Evolutionary conservation across 1,284 basidiomycete genomes (phyloP).

Genomic region (Pseudozyma thailandica): DNA sequence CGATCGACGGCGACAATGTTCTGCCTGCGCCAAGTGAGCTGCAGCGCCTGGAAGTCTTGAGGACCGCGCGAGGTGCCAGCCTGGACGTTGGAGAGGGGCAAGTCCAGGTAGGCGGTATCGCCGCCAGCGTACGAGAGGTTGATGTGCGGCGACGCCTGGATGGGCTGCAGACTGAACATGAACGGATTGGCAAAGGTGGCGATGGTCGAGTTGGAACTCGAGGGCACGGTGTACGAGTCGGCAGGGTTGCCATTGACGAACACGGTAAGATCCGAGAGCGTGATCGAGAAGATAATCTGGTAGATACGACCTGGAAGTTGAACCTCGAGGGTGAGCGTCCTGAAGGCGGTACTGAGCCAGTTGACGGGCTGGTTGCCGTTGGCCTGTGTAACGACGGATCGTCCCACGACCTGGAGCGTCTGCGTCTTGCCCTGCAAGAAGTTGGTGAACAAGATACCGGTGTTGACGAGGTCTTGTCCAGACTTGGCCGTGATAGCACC

Average conservation of each 20-base stretch:
- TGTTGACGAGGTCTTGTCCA: slow-evolving; percentile 72
- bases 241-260: slow-evolving; percentile 69
- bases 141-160: slow-evolving; percentile 74
- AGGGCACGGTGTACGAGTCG: slow-evolving; percentile 51
- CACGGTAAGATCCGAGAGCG: slow-evolving; percentile 75
- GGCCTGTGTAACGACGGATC: slow-evolving; percentile 72
- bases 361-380: slow-evolving; percentile 72
- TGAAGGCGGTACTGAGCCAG: slow-evolving; percentile 79
- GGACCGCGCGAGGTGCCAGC: slow-evolving; percentile 79
- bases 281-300: slow-evolving; percentile 77
- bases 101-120: slow-evolving; percentile 75
- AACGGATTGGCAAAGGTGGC: slow-evolving; percentile 81
- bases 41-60: slow-evolving; percentile 71
- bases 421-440: slow-evolving; percentile 77
- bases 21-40: slow-evolving; percentile 72
- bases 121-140: slow-evolving; percentile 72
- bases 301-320: slow-evolving; percentile 76
- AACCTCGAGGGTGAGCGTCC: slow-evolving; percentile 76
- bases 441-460: slow-evolving; percentile 77
- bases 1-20: slow-evolving; percentile 74
- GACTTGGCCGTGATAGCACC: slow-evolving; percentile 75
- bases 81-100: slow-evolving; percentile 71
- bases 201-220: slow-evolving; percentile 71
- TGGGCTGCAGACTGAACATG: slow-evolving; percentile 78
- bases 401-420: slow-evolving; percentile 75